phyloP scores from a whole-genome alignment of 192 early-diverging fungal species.

The Mortierella claussenii region DNA sequence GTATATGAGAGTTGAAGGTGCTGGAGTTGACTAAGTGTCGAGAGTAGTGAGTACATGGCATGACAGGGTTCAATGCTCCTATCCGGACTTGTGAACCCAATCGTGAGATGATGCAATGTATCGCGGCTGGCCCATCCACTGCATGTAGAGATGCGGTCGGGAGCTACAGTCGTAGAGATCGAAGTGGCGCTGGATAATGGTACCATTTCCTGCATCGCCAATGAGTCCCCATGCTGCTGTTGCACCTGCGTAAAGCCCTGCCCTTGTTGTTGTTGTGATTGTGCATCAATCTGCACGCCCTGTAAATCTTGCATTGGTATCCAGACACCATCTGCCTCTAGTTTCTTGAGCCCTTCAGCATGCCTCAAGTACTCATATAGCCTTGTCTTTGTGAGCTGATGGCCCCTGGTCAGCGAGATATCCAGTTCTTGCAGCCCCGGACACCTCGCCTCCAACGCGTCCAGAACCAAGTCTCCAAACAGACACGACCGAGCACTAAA shows the following conservation, averaged over 20 bases:
- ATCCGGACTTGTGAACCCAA: conserved; percentile 29
- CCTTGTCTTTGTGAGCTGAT: conserved; percentile 1
- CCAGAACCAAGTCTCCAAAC: conserved; percentile 15
- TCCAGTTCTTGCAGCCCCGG: conserved; percentile 23
- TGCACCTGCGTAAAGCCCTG: neutral
- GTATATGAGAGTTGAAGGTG: conserved; percentile 30
- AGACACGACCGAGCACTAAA: conserved; percentile 32
- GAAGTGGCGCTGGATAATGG: too few species aligned
- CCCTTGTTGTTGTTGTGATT: neutral
- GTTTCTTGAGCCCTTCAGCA: neutral
- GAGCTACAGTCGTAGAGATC: too few species aligned
- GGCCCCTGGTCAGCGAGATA: conserved; percentile 21
- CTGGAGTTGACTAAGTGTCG: conserved; percentile 17
- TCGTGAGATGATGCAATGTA: conserved; percentile 12
- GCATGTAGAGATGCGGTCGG: neutral
- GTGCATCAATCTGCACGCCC: neutral
- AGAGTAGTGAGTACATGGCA: conserved; percentile 18
- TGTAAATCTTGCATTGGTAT: conserved; percentile 12
- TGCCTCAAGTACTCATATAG: conserved; percentile 10
- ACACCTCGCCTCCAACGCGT: conserved; percentile 1
- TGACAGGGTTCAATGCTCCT: neutral
- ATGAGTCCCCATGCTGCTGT: neutral
- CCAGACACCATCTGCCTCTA: conserved; percentile 38
- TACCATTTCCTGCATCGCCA: too few species aligned
- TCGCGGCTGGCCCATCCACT: conserved; percentile 3